Evolutionary conservation across 2,329 filamentous ascomycete species (phyloP), one percentile per base, ranked within the genome.

Genomic region (Cordyceps sp.): DNA sequence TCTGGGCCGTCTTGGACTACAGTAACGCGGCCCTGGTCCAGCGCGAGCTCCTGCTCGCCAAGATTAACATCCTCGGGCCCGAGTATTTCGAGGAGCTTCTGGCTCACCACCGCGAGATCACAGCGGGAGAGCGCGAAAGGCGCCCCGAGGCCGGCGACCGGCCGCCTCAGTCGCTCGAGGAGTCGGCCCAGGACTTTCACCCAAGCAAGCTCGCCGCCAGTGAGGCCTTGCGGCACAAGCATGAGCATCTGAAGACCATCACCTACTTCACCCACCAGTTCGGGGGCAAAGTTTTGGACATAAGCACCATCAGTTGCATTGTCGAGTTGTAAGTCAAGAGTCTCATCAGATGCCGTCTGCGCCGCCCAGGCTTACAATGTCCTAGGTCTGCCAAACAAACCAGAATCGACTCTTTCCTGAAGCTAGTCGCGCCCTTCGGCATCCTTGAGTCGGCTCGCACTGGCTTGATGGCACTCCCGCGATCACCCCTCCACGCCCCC

Each of bases 1-100:
- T 98, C 36, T 98, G 90, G 90, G 90, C 90, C 33, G 90, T 98
- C 22, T 64, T 98, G 36, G 90, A 98, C 60, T 98, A 98, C 61
- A 96, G 86, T 37, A 71, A 75, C 38, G 78, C 90, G 5, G 83
- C 90, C 3, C 73, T 98, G 17, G 90, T 98, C 15, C 90, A 98
- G 69, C 78, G 90, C 39, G 90, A 98, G 59, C 68, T 98, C 20
- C 70, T 98, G 8, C 73, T 98, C 24, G 88, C 90, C 47, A 98
- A 98, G 66, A 73, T 98, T 59, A 93, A 88, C 56, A 93, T 93
- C 38, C 70, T 98, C 24, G 90, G 90, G 1, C 90, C 90, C 6
- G 90, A 98, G 64, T 94, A 93, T 61, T 98, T 94, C 46, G 88
- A 96, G 61, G 90, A 98, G 61, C 70, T 98, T 35, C 74, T 94